Conservation (phyloP, 1,284 basidiomycete species). For the Pterulicium gracile region DNA sequence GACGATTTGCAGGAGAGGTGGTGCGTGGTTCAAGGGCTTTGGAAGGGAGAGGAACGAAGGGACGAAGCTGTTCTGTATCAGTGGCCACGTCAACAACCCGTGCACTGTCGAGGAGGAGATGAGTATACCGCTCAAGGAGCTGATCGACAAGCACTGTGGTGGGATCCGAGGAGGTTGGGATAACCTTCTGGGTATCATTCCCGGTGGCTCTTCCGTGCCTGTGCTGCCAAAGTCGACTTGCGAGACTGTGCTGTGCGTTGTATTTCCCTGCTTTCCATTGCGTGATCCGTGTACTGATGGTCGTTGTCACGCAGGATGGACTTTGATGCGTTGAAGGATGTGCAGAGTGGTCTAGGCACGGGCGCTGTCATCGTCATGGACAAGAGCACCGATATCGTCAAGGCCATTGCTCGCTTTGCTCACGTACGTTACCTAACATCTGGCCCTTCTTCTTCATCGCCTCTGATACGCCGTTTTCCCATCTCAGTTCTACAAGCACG, state of each 20-base stretch:
- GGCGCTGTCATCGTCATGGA: conserved; percentile 99
- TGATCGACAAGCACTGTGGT: conserved; percentile 95
- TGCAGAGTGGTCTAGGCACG: conserved; percentile 90
- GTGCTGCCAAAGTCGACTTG: conserved; percentile 78
- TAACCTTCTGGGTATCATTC: conserved; percentile 90
- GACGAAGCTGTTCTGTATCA: conserved; percentile 94
- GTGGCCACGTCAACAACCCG: conserved; percentile 96
- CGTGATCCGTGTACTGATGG: conserved; percentile 5
- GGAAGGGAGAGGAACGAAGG: conserved; percentile 91
- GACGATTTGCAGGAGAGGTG: conserved; percentile 89
- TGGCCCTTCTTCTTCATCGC: not conserved
- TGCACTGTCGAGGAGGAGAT: conserved; percentile 99
- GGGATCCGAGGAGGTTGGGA: conserved; percentile 94
- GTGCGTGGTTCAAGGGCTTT: conserved; percentile 89
- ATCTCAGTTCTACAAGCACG: conserved; percentile 88
- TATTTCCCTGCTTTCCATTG: not conserved
- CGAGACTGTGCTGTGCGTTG: conserved; percentile 72
- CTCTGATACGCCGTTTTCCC: conserved; percentile 4
- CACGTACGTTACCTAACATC: conserved; percentile 47
- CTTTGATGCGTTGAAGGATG: conserved; percentile 95
- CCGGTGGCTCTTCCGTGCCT: conserved; percentile 95
- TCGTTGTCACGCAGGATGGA: conserved; percentile 69
- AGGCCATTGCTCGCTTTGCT: conserved; percentile 89
- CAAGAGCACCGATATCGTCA: conserved; percentile 90
- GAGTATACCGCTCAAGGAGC: conserved; percentile 90